These are phyloP conservation scores for Cruciata laevipes DNA, from an alignment of 257 asterid genomes.

Conservation along the genomic window DNA sequence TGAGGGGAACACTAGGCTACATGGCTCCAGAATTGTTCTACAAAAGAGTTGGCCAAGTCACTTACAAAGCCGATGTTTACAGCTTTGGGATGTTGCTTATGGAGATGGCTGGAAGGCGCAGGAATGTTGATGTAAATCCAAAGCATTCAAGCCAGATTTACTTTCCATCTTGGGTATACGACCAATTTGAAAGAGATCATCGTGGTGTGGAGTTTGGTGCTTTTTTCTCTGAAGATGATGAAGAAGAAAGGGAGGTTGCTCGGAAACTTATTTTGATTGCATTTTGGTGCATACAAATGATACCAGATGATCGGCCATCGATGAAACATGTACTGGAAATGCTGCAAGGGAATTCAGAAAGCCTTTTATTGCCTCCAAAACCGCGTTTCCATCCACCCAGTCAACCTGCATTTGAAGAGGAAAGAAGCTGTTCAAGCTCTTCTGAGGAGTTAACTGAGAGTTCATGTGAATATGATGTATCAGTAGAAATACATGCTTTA, in stretches of 20 bases:
- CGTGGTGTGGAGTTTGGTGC: neutral
- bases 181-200: neutral
- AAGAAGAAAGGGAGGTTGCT: neutral
- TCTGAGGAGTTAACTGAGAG: neutral
- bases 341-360: neutral
- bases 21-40: slow-evolving; percentile 8
- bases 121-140: neutral
- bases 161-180: neutral
- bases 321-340: neutral
- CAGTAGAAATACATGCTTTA: neutral
- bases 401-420: neutral
- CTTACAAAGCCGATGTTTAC: neutral
- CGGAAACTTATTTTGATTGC: neutral
- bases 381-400: neutral
- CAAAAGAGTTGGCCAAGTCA: neutral
- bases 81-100: slow-evolving; percentile 2
- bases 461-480: neutral
- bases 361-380: neutral
- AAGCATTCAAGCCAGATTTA: neutral
- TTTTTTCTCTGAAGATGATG: neutral
- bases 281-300: too few relatives aligned
- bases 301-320: neutral
- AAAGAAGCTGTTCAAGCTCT: neutral
- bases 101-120: neutral
- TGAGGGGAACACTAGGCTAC: slow-evolving; percentile 4